Percentiles rank a stretch among this genome's conserved stretches.
phyloP scores from a whole-genome alignment of 306 rosid genomes.

The Cicer yamashitae region DNA sequence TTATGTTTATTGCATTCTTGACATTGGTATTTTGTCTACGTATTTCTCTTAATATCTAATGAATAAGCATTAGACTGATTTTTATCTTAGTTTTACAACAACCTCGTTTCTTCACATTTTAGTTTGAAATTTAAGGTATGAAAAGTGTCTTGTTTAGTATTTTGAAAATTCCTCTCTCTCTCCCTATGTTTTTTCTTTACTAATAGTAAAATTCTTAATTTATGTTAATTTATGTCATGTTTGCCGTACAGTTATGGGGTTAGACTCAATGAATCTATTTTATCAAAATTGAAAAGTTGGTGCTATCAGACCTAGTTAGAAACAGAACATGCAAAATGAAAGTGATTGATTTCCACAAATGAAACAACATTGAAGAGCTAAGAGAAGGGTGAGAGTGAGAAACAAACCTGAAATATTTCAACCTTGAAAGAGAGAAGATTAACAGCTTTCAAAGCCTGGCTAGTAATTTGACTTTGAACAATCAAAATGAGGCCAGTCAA shows the following conservation, averaged over 20 bases:
- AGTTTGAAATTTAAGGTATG: no score
- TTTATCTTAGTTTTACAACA: no score
- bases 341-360: background rate
- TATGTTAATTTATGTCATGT: no score
- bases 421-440: conserved; percentile 64
- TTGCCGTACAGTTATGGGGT: conserved; percentile 19
- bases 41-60: no score
- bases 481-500: conserved; percentile 72
- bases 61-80: no score
- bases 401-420: conserved; percentile 88
- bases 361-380: background rate
- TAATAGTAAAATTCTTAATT: no score
- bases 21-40: no score
- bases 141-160: no score
- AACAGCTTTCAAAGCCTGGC: conserved; percentile 77
- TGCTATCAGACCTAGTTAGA: background rate
- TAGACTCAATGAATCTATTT: background rate
- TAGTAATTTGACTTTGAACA: conserved; percentile 68
- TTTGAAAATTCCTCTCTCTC: no score
- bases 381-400: conserved; percentile 5
- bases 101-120: no score
- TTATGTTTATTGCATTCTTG: no score
- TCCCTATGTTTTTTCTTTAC: no score
- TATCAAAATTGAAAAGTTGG: background rate
- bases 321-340: conserved; percentile 19